Evolutionary conservation across 2,329 filamentous ascomycete species (phyloP).

Genomic region (Exophiala calicioides): DNA sequence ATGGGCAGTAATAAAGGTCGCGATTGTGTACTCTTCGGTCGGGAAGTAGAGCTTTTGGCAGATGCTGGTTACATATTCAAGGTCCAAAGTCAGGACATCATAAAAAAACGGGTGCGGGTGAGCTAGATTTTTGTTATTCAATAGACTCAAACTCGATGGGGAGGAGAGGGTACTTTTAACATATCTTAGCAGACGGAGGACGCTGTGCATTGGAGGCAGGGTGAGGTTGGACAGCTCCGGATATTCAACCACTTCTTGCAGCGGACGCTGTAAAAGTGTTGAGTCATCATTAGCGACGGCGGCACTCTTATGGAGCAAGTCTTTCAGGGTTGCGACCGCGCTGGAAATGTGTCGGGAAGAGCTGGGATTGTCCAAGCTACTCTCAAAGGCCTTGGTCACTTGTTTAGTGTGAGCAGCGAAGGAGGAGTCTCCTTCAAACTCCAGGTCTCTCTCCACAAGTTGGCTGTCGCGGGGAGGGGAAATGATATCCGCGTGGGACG

Average conservation of each 20-base stretch:
- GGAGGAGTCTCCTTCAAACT: slow-evolving; percentile 54
- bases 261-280: not conserved
- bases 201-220: slow-evolving; percentile 16
- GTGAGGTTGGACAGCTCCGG: slow-evolving; percentile 12
- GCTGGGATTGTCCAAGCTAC: slow-evolving; percentile 2
- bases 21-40: slow-evolving; percentile 43
- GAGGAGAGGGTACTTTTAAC: slow-evolving; percentile 9
- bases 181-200: slow-evolving; percentile 17
- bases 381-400: slow-evolving; percentile 30
- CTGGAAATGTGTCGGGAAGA: slow-evolving; percentile 11
- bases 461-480: slow-evolving; percentile 31
- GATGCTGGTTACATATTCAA: slow-evolving; percentile 39
- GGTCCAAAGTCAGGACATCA: slow-evolving; percentile 31
- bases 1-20: slow-evolving; percentile 43
- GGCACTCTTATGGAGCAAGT: slow-evolving; percentile 11
- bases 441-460: slow-evolving; percentile 32
- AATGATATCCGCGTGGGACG: slow-evolving; percentile 14
- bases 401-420: slow-evolving; percentile 52
- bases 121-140: slow-evolving; percentile 5
- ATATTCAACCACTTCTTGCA: slow-evolving; percentile 14
- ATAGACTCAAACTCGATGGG: not conserved
- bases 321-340: slow-evolving; percentile 17
- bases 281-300: not conserved
- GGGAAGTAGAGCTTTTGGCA: slow-evolving; percentile 48
- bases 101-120: slow-evolving; percentile 24